Evolutionary conservation across 2,329 filamentous ascomycete genomes (phyloP), one percentile per base, ranked within the genome.

Genomic region (Salinomyces thailandicus): DNA sequence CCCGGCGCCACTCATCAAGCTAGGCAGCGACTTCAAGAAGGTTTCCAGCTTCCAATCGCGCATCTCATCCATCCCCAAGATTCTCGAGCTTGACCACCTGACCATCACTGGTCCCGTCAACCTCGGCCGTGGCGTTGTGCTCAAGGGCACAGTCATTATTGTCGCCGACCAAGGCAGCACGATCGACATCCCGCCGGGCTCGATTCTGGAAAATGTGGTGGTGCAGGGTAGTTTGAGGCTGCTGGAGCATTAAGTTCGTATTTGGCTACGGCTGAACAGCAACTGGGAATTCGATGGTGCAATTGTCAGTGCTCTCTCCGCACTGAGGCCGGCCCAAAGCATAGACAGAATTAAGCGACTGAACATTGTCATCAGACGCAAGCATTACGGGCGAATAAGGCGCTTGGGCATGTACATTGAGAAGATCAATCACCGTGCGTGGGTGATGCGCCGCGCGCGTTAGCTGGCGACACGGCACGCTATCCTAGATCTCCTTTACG

Each of bases 11-110:
- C 75, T 98, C 52, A 98, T 98, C 75, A 98, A 98, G 81, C 82
- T 98, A 37, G 91, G 91, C 54, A 79, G 79, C 57, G 91, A 98
- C 74, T 98, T 98, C 79, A 98, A 98, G 82, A 98, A 98, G 79
- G 91, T 98, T 26, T 96, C 89, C 1, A 91, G 86, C 71, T 93
- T 93, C 75, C 81, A 86, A 69, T 80, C 85, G 66, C 81, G 81
- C 60, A 87, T 93, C 51, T 73, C 81, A 8, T 85, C 80, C 47
- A 93, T 93, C 54, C 85, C 85, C 58, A 87, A 85, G 74, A 87
- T 93, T 53, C 77, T 91, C 49, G 85, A 93, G 70, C 76, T 91
- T 33, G 85, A 93, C 59, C 91, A 98, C 62, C 76, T 98, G 42
- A 98, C 91, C 59, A 94, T 98, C 55, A 98, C 91, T 22, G 91